Evolutionary conservation across 2,329 filamentous ascomycete genomes (phyloP), one percentile per base, ranked within the genome.

Genomic region (Chalara sp.): DNA sequence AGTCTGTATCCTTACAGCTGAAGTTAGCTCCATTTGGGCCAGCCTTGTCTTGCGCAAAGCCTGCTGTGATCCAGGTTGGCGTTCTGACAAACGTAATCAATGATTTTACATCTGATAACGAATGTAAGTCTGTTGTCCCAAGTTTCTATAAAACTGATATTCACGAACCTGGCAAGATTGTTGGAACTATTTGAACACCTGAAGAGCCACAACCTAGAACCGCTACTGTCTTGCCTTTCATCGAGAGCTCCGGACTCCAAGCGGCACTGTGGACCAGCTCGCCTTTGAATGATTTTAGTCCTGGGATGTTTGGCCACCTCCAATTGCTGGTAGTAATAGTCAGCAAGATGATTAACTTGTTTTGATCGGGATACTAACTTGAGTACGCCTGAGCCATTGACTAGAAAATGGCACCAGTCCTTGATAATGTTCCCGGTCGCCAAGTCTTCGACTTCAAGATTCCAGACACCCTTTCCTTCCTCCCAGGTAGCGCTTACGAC

Each of bases 21-120:
- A 50, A 55, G 31, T 56, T 55, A 10, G 41, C 48, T 6, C 54
- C 56, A 44, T 53, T 37, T 32, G 50, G 49, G 13, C 48, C 52
- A 33, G 53, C 53, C 43, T 50, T 51, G 11, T 47, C 58, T 52
- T 57, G 58, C 56, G 40, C 56, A 49, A 41, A 61, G 55, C 46
- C 58, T 52, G 51, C 51, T 11, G 51, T 53, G 1, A 77, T 67
- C 74, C 74, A 78, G 0, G 72, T 74, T 1, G 72, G 69, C 29
- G 71, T 68, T 10, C 74, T 69, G 46, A 78, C 74, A 54, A 76
- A 76, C 21, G 70, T 74, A 2, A 69, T 75, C 6, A 74, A 62
- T 32, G 71, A 67, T 6, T 64, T 57, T 41, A 69, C 70, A 21
- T 66, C 35, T 77, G 29, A 68, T 65, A 57, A 75, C 71, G 42